These are phyloP conservation scores for Erysimum pusillum DNA, from an alignment of 441 rosid species.

Conservation along the genomic window DNA sequence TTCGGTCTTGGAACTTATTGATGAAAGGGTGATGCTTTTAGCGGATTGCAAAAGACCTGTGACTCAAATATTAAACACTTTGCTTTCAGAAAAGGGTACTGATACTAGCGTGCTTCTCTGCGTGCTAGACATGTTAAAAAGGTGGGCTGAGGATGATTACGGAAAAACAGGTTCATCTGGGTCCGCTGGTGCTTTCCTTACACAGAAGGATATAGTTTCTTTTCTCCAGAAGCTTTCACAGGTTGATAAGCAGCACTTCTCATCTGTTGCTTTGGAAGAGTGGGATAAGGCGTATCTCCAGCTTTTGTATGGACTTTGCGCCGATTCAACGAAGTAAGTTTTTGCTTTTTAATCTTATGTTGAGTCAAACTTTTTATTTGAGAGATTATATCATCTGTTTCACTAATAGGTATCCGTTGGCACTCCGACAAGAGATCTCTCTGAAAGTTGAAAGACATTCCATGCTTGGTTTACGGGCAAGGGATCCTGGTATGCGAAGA, in stretches of 20 bases:
- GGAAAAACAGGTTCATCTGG: conserved; percentile 64
- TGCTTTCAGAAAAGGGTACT: conserved; percentile 92
- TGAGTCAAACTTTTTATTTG: conserved; percentile 24
- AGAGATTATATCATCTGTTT: conserved; percentile 35
- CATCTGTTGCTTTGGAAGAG: conserved; percentile 74
- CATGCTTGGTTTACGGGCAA: conserved; percentile 97
- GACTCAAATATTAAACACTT: conserved; percentile 76
- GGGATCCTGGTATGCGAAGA: conserved; percentile 92
- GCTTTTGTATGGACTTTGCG: conserved; percentile 92
- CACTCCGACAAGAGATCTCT: conserved; percentile 91
- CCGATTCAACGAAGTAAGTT: conserved; percentile 85
- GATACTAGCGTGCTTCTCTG: conserved; percentile 93
- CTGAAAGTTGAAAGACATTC: conserved; percentile 96
- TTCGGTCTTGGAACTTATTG: conserved; percentile 83
- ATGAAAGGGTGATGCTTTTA: conserved; percentile 87
- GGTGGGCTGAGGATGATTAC: conserved; percentile 90
- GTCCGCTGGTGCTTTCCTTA: conserved; percentile 63
- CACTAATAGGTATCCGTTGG: conserved; percentile 64
- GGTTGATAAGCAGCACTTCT: conserved; percentile 88
- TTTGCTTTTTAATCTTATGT: conserved; percentile 9
- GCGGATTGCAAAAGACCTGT: conserved; percentile 86
- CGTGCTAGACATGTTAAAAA: conserved; percentile 81
- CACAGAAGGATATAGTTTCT: conserved; percentile 83
- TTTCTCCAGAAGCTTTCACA: conserved; percentile 94
- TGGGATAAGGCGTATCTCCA: conserved; percentile 95